Percentiles rank a stretch among this genome's conserved stretches.
Evolutionary conservation across 768 basidiomycete genomes (phyloP).

Genomic region (Mycena olivaceomarginata): DNA sequence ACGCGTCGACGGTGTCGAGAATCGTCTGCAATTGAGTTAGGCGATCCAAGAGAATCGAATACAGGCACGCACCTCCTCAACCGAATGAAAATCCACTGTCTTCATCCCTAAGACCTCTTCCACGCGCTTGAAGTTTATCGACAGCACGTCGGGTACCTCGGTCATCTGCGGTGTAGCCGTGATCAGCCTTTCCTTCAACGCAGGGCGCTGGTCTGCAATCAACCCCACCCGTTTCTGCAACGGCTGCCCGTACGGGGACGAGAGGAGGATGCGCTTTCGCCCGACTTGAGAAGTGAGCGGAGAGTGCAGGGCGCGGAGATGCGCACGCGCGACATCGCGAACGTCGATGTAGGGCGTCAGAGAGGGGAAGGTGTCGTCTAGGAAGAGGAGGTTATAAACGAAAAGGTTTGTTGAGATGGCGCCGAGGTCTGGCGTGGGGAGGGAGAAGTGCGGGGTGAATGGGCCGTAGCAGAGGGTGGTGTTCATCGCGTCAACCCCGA

Average conservation of each 20-base stretch:
- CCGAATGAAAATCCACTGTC: background rate
- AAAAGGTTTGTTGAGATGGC: background rate
- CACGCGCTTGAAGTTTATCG: background rate
- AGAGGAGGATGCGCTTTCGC: background rate
- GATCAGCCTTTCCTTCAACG: background rate
- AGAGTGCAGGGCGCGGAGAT: background rate
- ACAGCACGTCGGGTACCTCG: background rate
- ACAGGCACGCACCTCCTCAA: background rate
- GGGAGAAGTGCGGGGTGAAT: background rate
- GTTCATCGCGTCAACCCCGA: constrained; percentile 65
- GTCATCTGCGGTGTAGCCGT: background rate
- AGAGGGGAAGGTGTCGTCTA: background rate
- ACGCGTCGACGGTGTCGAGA: background rate
- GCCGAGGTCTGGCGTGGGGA: background rate
- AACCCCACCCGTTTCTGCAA: background rate
- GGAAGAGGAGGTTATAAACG: background rate
- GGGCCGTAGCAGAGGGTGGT: background rate
- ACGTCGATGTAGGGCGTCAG: background rate
- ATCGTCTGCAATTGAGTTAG: background rate
- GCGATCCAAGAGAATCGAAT: background rate
- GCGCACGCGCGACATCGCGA: background rate
- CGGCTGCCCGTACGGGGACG: background rate
- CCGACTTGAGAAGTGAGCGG: background rate
- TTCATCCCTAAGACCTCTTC: background rate
- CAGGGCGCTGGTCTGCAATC: background rate